Conservation (phyloP, 345 rosid genomes). For the Syzygium aqueum region DNA sequence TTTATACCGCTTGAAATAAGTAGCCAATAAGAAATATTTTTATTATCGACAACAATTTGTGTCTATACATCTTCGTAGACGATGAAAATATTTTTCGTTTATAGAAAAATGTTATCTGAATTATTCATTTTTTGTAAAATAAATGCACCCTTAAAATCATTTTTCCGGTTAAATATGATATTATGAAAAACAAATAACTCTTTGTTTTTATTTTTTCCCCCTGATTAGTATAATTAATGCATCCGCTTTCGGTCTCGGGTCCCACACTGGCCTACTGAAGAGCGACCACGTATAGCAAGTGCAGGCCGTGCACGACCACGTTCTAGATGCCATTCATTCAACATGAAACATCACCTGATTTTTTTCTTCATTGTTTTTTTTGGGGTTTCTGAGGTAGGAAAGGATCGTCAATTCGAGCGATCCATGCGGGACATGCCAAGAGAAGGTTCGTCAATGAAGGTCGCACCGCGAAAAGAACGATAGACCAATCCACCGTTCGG, state of each 20-base stretch:
- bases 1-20: background rate
- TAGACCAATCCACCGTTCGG: background rate
- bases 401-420: background rate
- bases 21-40: background rate
- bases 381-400: background rate
- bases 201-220: too few species aligned
- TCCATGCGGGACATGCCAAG: background rate
- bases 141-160: background rate
- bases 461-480: background rate
- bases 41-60: background rate
- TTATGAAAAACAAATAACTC: background rate
- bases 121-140: rapidly evolving
- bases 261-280: background rate
- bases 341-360: background rate
- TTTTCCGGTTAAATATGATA: background rate
- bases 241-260: background rate
- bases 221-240: background rate
- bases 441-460: background rate
- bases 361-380: background rate
- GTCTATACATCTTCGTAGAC: rapidly evolving
- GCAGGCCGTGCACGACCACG: background rate
- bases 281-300: background rate
- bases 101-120: rapidly evolving
- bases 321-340: background rate
- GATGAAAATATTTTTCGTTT: rapidly evolving